These are phyloP conservation scores for Xylaria sp. DNA, from an alignment of 2,329 filamentous ascomycete species.

Conservation along the genomic window DNA sequence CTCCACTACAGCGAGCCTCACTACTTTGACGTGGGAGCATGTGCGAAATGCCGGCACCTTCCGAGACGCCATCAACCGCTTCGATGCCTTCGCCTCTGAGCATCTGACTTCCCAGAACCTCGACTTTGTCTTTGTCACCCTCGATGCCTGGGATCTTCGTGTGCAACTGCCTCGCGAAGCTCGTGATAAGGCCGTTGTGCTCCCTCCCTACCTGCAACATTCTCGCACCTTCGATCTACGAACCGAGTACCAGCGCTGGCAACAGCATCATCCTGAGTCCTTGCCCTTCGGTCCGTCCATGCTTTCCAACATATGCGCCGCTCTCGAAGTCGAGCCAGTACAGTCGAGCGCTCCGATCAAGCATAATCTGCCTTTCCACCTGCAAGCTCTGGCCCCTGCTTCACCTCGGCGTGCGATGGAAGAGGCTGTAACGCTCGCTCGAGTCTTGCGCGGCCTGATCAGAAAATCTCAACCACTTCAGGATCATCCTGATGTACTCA, in stretches of 20 bases:
- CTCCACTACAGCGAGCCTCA: constrained; percentile 80
- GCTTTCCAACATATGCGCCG: constrained; percentile 96
- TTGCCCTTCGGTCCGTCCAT: constrained; percentile 96
- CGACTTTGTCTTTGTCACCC: constrained; percentile 97
- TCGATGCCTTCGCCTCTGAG: constrained; percentile 93
- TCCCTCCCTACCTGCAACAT: constrained; percentile 96
- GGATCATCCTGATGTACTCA: constrained; percentile 94
- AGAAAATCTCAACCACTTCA: constrained; percentile 94
- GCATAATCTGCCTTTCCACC: constrained; percentile 96
- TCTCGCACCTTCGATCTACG: constrained; percentile 96
- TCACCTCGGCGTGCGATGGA: constrained; percentile 97
- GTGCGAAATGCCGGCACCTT: constrained; percentile 97
- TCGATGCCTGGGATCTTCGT: constrained; percentile 98
- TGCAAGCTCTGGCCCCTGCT: constrained; percentile 94
- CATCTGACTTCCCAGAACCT: constrained; percentile 90
- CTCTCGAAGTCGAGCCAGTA: constrained; percentile 96
- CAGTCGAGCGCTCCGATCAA: constrained; percentile 98
- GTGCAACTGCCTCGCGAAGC: constrained; percentile 98
- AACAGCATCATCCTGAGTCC: constrained; percentile 97
- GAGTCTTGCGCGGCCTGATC: constrained; percentile 91
- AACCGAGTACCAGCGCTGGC: constrained; percentile 98
- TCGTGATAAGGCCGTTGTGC: constrained; percentile 95
- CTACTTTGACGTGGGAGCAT: constrained; percentile 98
- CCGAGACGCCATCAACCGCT: constrained; percentile 94
- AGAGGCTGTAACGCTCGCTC: constrained; percentile 92